Conservation (phyloP, 2,329 filamentous ascomycete species). For the Talaromyces verruculosus region DNA sequence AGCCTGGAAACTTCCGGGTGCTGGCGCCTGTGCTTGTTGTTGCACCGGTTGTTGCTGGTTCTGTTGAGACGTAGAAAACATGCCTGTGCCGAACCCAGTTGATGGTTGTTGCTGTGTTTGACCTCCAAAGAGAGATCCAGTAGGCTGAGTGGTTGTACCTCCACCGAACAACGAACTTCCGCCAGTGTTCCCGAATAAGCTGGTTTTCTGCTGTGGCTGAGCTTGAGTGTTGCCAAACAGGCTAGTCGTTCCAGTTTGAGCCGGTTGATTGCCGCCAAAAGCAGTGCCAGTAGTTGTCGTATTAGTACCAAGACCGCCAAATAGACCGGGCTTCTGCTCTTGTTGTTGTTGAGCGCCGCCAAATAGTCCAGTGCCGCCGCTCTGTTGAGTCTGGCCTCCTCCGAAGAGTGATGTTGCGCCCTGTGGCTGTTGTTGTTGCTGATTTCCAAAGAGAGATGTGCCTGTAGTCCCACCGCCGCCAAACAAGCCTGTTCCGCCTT, state of each 20-base stretch:
- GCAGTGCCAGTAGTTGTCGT: conserved; percentile 28
- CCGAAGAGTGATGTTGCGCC: conserved; percentile 45
- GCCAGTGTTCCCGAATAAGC: conserved; percentile 53
- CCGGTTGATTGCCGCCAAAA: conserved; percentile 44
- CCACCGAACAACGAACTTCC: conserved; percentile 50
- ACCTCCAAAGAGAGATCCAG: conserved; percentile 60
- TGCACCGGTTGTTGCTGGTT: conserved; percentile 53
- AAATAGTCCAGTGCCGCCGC: conserved; percentile 36
- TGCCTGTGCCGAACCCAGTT: conserved; percentile 37
- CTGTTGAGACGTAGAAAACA: conserved; percentile 57
- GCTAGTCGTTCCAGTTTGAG: conserved; percentile 40
- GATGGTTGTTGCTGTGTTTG: conserved; percentile 38
- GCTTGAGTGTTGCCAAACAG: conserved; percentile 48
- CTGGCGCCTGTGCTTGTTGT: conserved; percentile 54
- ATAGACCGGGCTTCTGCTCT: conserved; percentile 35
- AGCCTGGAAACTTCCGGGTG: conserved; percentile 61
- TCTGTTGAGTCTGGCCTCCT: conserved; percentile 36
- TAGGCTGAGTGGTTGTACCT: conserved; percentile 28
- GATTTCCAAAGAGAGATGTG: conserved; percentile 40
- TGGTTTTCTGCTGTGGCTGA: conserved; percentile 54
- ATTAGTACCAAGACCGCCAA: conserved; percentile 51
- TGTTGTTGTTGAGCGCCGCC: conserved; percentile 37
- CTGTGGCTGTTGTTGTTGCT: conserved; percentile 38
- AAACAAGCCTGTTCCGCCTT: conserved; percentile 47
- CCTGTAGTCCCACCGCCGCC: conserved; percentile 30